Percentiles rank a stretch among this genome's conserved stretches.
phyloP scores from a whole-genome alignment of 176 grass and related monocot species.

The Triticum aestivum region IWGSC_CS_RefSeq_v2.1 NC_057800.1:579801409-579801908 shows the following conservation, averaged over 20 bases:
- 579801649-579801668: constrained; percentile 40
- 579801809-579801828: constrained; percentile 81
- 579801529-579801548: not conserved
- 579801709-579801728: constrained; percentile 87
- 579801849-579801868: constrained; percentile 38
- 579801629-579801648: not conserved
- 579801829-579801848: constrained; percentile 78
- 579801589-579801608: not conserved
- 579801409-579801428: constrained; percentile 32
- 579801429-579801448: not conserved
- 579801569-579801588: not conserved
- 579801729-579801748: constrained; percentile 27
- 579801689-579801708: constrained; percentile 98
- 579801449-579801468: not conserved
- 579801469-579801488: constrained; percentile 19
- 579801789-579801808: constrained; percentile 56
- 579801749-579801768: constrained; percentile 9
- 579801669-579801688: constrained; percentile 97
- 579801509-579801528: not conserved
- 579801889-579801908: constrained; percentile 19
- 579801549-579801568: not conserved
- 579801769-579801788: constrained; percentile 3
- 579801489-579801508: not conserved
- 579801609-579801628: not conserved
- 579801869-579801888: constrained; percentile 64